Evolutionary conservation across 768 basidiomycete species (phyloP).

Genomic region (Boletus vinaceobasis): DNA sequence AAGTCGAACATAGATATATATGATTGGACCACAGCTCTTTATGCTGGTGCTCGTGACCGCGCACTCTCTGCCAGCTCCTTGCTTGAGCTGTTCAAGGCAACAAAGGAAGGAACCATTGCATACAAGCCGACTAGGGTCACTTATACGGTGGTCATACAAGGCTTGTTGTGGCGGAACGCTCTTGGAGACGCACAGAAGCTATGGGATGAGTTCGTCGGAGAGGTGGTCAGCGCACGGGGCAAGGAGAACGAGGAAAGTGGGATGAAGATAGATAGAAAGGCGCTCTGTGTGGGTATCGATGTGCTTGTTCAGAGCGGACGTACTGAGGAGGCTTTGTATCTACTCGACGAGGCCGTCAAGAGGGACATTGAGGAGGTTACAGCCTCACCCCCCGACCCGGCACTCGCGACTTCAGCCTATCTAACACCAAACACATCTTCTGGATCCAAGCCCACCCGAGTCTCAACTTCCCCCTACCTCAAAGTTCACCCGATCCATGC

Average conservation of each 20-base stretch:
- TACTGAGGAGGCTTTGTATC: constrained; percentile 45
- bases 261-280: constrained; percentile 41
- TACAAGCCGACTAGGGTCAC: constrained; percentile 44
- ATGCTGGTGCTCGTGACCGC: constrained; percentile 42
- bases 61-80: constrained; percentile 32
- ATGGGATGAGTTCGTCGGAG: constrained; percentile 40
- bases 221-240: constrained; percentile 7
- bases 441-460: not conserved
- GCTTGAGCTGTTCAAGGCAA: constrained; percentile 37
- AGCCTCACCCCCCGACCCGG: not conserved
- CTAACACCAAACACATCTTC: not conserved
- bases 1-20: constrained; percentile 39
- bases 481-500: constrained; percentile 36
- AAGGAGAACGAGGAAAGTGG: not conserved
- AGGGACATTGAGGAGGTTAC: constrained; percentile 13
- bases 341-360: constrained; percentile 43
- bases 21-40: constrained; percentile 46
- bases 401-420: not conserved
- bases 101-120: constrained; percentile 21
- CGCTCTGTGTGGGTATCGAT: constrained; percentile 50
- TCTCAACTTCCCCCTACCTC: constrained; percentile 9
- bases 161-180: constrained; percentile 44
- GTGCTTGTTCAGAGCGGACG: constrained; percentile 43
- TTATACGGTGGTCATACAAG: constrained; percentile 54
- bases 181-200: constrained; percentile 38